Evolutionary conservation across 2,329 filamentous ascomycete species (phyloP), one percentile per base, ranked within the genome.

Genomic region (Epicoccum sorghinum): DNA sequence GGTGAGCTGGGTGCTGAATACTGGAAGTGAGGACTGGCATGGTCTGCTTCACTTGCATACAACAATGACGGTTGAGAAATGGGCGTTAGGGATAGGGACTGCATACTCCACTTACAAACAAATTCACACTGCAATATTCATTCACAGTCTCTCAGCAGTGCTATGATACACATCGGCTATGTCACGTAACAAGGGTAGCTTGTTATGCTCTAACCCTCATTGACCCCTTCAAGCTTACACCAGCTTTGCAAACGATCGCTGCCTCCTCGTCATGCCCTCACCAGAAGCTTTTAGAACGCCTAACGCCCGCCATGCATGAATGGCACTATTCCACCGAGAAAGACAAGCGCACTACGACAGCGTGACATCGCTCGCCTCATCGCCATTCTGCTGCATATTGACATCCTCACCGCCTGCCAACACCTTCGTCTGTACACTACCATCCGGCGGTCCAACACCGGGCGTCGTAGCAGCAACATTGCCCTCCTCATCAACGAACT

Each of bases 401-500:
- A 71, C 61, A 33, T 74, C 72, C 29, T 74, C 72, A 4, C 71
- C 71, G 12, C 73, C 73, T 7, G 73, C 73, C 12, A 76, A 58
- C 2, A 75, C 68, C 58, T 74, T 76, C 1, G 68, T 71, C 56
- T 72, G 67, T 13, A 61, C 59, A 30, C 57, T 62, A 37, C 65
- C 66, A 6, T 70, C 68, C n/a, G 62, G 81, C 1, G 83, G 84
- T 2, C 85, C 81, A 3, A 91, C 90, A 5, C 92, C 91, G 0
- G 93, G 93, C 3, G 93, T 97, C 25, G 87, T 83, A 2, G 92
- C 91, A 22, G 93, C 90, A 6, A 96, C 88, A 51, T 96, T 88
- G 55, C 92, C 93, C 43, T 91, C 84, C 77, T 99, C 95, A 73
- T 99, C 91, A 39, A 98, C 89, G 67, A 96, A 98, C 72, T 99